Conservation (phyloP, 495 filamentous ascomycete species). For the Tuber borchii region DNA sequence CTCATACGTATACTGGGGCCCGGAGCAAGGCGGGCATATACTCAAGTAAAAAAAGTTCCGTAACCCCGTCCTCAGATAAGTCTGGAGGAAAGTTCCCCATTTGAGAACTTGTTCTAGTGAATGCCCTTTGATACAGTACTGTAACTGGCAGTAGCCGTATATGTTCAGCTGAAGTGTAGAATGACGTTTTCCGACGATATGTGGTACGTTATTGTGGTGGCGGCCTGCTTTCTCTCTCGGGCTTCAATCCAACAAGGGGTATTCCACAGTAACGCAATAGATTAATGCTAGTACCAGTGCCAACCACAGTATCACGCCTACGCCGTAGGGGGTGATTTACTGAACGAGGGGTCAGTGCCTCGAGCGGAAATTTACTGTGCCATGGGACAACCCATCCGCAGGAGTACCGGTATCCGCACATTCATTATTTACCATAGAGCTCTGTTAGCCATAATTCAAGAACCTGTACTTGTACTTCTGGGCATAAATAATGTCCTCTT, state of each 20-base stretch:
- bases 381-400: background rate
- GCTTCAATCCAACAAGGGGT: background rate
- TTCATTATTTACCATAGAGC: too few relatives aligned
- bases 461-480: too few relatives aligned
- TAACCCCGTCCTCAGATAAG: background rate
- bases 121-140: background rate
- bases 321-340: background rate
- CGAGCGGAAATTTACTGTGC: background rate
- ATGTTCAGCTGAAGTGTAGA: background rate
- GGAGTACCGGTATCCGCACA: too few relatives aligned
- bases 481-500: too few relatives aligned
- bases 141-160: background rate
- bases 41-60: background rate
- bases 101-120: background rate
- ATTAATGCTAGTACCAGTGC: background rate
- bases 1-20: background rate
- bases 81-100: background rate
- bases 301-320: background rate
- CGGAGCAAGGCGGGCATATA: background rate
- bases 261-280: background rate
- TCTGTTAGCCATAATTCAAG: too few relatives aligned
- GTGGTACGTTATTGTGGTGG: background rate
- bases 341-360: background rate
- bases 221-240: background rate
- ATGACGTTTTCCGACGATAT: background rate